phyloP scores from a whole-genome alignment of 495 filamentous ascomycete species.

The Aspergillus sparsus region DNA sequence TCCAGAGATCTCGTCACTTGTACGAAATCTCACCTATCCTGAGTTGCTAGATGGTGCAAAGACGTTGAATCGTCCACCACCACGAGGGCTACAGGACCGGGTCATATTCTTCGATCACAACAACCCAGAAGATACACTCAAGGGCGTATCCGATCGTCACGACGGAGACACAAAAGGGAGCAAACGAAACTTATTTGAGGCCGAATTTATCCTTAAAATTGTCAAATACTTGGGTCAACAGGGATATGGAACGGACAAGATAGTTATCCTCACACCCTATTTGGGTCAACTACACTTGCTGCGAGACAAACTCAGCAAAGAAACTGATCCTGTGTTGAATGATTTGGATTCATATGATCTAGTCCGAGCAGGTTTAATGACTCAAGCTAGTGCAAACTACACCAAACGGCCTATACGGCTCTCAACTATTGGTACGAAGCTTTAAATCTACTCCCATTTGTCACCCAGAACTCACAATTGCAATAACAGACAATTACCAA shows the following conservation, averaged over 20 bases:
- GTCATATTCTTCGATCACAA: slow-evolving; percentile 70
- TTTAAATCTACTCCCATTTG: background rate
- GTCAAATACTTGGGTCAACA: slow-evolving; percentile 75
- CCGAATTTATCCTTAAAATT: slow-evolving; percentile 63
- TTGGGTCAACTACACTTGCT: slow-evolving; percentile 67
- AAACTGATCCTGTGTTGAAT: slow-evolving; percentile 64
- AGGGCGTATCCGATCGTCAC: slow-evolving; percentile 47
- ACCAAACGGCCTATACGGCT: slow-evolving; percentile 56
- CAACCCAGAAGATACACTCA: slow-evolving; percentile 46
- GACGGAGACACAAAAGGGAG: slow-evolving; percentile 51
- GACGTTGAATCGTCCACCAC: slow-evolving; percentile 50
- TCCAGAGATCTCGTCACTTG: slow-evolving; percentile 65
- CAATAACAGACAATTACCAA: slow-evolving; percentile 68
- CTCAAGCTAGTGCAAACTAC: slow-evolving; percentile 52
- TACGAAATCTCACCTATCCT: slow-evolving; percentile 64
- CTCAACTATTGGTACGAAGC: slow-evolving; percentile 62
- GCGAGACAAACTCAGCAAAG: slow-evolving; percentile 50
- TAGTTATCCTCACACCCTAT: slow-evolving; percentile 77
- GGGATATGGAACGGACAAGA: slow-evolving; percentile 65
- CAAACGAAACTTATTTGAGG: slow-evolving; percentile 71
- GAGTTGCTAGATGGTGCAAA: slow-evolving; percentile 57
- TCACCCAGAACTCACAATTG: background rate
- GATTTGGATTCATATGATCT: slow-evolving; percentile 72
- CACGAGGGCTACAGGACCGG: slow-evolving; percentile 60
- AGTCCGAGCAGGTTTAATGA: slow-evolving; percentile 62